Base-by-base conservation (phyloP, 257 asterid species). In the Pogostemon cablin region DNA sequence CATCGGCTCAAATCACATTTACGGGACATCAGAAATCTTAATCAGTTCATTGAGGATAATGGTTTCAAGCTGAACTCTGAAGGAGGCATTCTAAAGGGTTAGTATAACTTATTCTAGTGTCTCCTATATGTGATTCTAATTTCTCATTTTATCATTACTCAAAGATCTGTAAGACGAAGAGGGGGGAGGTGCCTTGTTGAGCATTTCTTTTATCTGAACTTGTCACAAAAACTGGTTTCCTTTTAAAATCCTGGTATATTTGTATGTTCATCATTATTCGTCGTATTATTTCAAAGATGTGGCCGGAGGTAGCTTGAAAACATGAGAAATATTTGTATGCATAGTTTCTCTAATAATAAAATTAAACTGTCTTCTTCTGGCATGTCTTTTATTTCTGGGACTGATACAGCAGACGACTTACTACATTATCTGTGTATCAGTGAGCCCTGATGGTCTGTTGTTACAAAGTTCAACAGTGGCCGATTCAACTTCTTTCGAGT, bases 391-490 rank as follows among this genome's bases (percentile, higher is more conserved):
- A 3, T 50, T 50, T 50, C 32, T 25, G 32, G 32, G 1, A 25
- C 32, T 39, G 47, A 52, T 67, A 47, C 15, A 71, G 62, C 47
- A 8, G 50, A 66, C 32, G 48, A 57, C 70, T 73, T 6, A 74
- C 72, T 17, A 3, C n/a, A 3, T 15, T 53, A 15, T 67, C 65
- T 68, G 15, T 54, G 44, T 77, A 25, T 62, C 90, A 95, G 99
- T 87, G 82, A 95, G 99, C 90, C 96, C 96, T 3, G 99, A 95
- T 77, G 96, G 96, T 62, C 93, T 91, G 58, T 71, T 95, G 79
- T 72, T 82, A 83, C 99, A 95, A 86, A 95, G 99, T 60, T 95
- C 99, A 46, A 91, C 99, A 0, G 96, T 95, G 43, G 99, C 99
- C 68, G 98, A 95, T 87, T 85, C 95, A 10, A 37, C 71, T 65